Conservation (phyloP, 495 filamentous ascomycete genomes). For the Thermochaetoides thermophila region DNA sequence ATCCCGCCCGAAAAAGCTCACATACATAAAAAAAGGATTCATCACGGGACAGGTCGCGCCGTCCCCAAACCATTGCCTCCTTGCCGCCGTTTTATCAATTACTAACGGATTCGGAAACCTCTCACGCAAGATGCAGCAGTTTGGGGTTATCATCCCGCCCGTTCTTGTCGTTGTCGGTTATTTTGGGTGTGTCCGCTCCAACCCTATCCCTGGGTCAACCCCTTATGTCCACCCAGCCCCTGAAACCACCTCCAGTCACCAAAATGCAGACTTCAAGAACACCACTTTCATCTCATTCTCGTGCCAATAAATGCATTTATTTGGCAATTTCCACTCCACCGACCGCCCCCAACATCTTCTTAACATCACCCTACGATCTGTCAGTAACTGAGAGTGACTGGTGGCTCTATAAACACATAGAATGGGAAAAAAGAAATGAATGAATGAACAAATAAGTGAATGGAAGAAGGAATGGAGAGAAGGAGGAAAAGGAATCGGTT, state of each 20-base stretch:
- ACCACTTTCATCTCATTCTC: too few relatives aligned
- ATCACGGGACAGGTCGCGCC: too few relatives aligned
- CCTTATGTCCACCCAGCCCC: not conserved
- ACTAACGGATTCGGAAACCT: too few relatives aligned
- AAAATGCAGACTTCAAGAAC: not conserved
- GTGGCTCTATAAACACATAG: too few relatives aligned
- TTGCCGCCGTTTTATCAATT: not conserved
- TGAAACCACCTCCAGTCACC: not conserved
- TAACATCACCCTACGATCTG: constrained; percentile 15
- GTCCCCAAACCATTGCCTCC: too few relatives aligned
- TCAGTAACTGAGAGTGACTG: not conserved
- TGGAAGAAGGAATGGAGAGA: not conserved
- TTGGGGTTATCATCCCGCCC: too few relatives aligned
- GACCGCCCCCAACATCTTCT: constrained; percentile 42
- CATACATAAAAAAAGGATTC: constrained; percentile 7
- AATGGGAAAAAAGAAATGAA: too few relatives aligned
- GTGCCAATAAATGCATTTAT: constrained; percentile 21
- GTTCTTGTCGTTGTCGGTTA: too few relatives aligned
- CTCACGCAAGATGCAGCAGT: too few relatives aligned
- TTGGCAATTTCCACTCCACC: constrained; percentile 66
- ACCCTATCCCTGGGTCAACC: too few relatives aligned
- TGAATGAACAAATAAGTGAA: not conserved
- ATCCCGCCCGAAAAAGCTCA: constrained; percentile 10
- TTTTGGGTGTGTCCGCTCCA: too few relatives aligned
- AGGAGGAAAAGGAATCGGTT: not conserved